Percentiles rank a stretch among this genome's conserved stretches.
Evolutionary conservation across 371 early-diverging fungal genomes (phyloP).

Genomic region (Mucor indicus): DNA sequence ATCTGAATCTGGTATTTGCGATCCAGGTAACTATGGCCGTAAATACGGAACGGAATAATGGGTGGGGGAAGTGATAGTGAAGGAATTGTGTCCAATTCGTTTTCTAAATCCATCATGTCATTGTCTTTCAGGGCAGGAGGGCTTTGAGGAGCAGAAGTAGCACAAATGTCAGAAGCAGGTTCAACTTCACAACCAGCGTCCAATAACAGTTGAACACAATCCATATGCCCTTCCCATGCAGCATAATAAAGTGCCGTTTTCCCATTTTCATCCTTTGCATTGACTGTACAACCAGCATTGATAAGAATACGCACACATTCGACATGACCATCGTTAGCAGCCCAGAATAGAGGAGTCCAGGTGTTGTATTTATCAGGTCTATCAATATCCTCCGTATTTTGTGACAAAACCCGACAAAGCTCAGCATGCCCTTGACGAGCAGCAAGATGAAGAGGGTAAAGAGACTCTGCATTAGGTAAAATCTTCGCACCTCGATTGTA

Average conservation of each 20-base stretch:
- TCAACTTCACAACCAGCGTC: slow-evolving; percentile 53
- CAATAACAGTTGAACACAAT: slow-evolving; percentile 66
- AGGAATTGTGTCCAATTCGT: slow-evolving; percentile 73
- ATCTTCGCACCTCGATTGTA: slow-evolving; percentile 72
- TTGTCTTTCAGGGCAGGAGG: slow-evolving; percentile 3
- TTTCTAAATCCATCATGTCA: background rate
- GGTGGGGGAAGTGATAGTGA: slow-evolving; percentile 92
- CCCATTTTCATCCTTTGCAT: slow-evolving; percentile 79
- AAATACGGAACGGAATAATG: slow-evolving; percentile 93
- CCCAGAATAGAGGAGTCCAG: slow-evolving; percentile 96
- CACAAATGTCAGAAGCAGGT: slow-evolving; percentile 22
- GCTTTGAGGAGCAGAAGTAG: slow-evolving; percentile 5
- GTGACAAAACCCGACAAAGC: slow-evolving; percentile 70
- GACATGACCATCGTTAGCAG: slow-evolving; percentile 87
- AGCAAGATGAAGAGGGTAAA: slow-evolving; percentile 86
- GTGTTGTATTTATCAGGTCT: slow-evolving; percentile 84
- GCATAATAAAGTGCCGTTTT: slow-evolving; percentile 90
- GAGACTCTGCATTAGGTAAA: slow-evolving; percentile 66
- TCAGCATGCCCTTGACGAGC: slow-evolving; percentile 83
- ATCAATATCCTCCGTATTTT: slow-evolving; percentile 71
- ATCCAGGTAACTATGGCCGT: slow-evolving; percentile 93
- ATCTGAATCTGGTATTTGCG: slow-evolving; percentile 81
- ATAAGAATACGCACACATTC: slow-evolving; percentile 80
- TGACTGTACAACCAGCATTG: slow-evolving; percentile 75
- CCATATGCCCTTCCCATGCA: slow-evolving; percentile 90